Base-by-base conservation (phyloP, 1,284 basidiomycete species). In the Cerrena zonata region DNA sequence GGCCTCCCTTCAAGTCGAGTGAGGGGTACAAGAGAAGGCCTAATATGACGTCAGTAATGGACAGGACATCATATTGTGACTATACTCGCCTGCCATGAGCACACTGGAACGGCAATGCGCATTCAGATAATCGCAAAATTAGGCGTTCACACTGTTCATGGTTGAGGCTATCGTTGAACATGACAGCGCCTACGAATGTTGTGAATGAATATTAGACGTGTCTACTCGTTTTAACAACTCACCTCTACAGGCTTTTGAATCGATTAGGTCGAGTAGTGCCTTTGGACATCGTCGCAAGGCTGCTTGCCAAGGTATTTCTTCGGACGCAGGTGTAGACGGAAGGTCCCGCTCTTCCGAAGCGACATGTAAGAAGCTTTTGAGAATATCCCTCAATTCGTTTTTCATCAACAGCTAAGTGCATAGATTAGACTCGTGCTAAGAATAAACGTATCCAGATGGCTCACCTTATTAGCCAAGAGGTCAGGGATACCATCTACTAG, bases 171-270 rank as follows among this genome's bases (percentile, higher is more conserved):
- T 97, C 94, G 58, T 93, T 94, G 75, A 98, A 98, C 94, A 98
- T 97, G 67, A 96, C 89, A 0, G 94, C 91, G 45, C 91, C 91
- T 94, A 63, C 7, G 23, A 40, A 41, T 4, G 27, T 24, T 13
- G n/a, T 21, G 11, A 47, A 47, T 37, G 18, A 15, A n/a, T 2
- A 4, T 25, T 7, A 5, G 12, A 39, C 5, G 36, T n/a, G n/a
- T n/a, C n/a, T n/a, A 38, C 27, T 19, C 19, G 10, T 27, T 15
- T 10, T 47, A 5, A 37, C 3, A 12, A 48, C 64, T 75, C 61
- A 85, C 93, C 91, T 72, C 94, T 77, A 62, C 94, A 97, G 12
- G 94, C 94, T 67, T 91, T 93, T 4, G 91, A 94, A 67, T 95
- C 94, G 53, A 92, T 75, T 53, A 97, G 70, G 42, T 93, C 88